Percentiles rank a stretch among this genome's conserved stretches.
These are phyloP conservation scores for Coelastrella sp. DNA, from an alignment of 139 green algal species.

Conservation along the genomic window DNA sequence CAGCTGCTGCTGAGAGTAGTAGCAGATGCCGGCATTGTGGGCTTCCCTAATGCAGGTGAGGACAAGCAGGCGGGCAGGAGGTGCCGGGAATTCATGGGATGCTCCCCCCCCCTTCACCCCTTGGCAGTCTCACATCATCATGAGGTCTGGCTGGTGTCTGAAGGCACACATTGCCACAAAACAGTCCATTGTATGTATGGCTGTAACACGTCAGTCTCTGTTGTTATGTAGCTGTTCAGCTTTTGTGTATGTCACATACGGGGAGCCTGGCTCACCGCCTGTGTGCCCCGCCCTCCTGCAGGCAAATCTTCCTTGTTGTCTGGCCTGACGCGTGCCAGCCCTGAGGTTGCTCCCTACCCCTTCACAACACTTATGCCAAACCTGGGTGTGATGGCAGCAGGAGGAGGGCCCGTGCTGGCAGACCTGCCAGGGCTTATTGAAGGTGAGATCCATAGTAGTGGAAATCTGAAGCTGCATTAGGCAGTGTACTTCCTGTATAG, in stretches of 20 bases:
- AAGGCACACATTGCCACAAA: no score
- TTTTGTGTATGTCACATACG: background rate
- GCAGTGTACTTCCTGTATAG: background rate
- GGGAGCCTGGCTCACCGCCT: background rate
- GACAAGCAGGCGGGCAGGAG: background rate
- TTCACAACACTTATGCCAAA: slow-evolving; percentile 98
- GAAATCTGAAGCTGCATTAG: background rate
- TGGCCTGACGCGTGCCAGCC: slow-evolving; percentile 82
- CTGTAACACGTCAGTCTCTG: no score
- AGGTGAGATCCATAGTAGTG: slow-evolving; percentile 34
- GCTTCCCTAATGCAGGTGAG: slow-evolving; percentile 91
- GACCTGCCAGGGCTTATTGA: slow-evolving; percentile 93
- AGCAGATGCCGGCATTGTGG: slow-evolving; percentile 95
- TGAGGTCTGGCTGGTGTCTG: no score
- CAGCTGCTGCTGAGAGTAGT: slow-evolving; percentile 89
- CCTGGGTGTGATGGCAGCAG: slow-evolving; percentile 80
- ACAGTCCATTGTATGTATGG: no score
- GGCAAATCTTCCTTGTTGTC: slow-evolving; percentile 83
- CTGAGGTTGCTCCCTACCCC: slow-evolving; percentile 90
- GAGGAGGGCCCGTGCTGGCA: slow-evolving; percentile 64
- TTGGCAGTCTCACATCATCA: no score
- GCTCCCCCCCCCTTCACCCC: no score
- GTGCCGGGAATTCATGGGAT: no score
- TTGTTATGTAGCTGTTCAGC: no score
- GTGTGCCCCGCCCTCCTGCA: slow-evolving; percentile 28